Evolutionary conservation across 768 basidiomycete species (phyloP).

Genomic region (Amanita rubescens): DNA sequence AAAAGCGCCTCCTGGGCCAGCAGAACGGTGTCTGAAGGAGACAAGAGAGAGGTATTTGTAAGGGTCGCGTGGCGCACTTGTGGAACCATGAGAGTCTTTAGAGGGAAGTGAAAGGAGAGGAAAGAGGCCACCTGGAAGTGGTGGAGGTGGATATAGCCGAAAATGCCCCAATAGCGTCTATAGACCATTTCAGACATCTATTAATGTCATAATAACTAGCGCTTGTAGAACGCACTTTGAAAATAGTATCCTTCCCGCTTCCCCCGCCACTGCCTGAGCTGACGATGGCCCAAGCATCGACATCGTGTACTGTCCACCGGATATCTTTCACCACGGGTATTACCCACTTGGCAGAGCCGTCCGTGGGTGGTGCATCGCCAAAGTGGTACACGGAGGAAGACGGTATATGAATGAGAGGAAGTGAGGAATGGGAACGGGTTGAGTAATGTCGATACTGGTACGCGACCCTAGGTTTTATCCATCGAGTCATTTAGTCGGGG

Average conservation of each 20-base stretch:
- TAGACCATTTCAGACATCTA: background rate
- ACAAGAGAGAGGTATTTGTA: slow-evolving; percentile 47
- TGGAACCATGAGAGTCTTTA: slow-evolving; percentile 1
- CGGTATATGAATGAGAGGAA: slow-evolving; percentile 1
- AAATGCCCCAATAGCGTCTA: slow-evolving; percentile 67
- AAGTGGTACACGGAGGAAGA: background rate
- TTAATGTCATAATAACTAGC: background rate
- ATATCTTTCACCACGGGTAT: background rate
- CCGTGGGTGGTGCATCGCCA: background rate
- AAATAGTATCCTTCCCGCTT: slow-evolving; percentile 45
- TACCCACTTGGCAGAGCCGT: background rate
- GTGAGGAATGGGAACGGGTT: background rate
- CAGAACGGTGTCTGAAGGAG: slow-evolving; percentile 57
- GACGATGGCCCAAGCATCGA: slow-evolving; percentile 72
- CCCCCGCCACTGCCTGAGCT: slow-evolving; percentile 47
- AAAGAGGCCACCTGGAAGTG: slow-evolving; percentile 65
- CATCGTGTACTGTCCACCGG: slow-evolving; percentile 51
- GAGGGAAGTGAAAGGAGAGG: slow-evolving; percentile 48
- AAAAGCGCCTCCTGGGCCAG: slow-evolving; percentile 56
- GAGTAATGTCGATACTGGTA: background rate
- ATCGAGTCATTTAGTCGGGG: background rate
- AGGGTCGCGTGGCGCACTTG: slow-evolving; percentile 32
- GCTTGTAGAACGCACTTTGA: slow-evolving; percentile 44
- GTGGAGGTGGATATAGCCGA: slow-evolving; percentile 55
- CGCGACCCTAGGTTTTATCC: background rate